Base-by-base conservation (phyloP, 2,329 filamentous ascomycete genomes). In the Fusarium sp. region DNA sequence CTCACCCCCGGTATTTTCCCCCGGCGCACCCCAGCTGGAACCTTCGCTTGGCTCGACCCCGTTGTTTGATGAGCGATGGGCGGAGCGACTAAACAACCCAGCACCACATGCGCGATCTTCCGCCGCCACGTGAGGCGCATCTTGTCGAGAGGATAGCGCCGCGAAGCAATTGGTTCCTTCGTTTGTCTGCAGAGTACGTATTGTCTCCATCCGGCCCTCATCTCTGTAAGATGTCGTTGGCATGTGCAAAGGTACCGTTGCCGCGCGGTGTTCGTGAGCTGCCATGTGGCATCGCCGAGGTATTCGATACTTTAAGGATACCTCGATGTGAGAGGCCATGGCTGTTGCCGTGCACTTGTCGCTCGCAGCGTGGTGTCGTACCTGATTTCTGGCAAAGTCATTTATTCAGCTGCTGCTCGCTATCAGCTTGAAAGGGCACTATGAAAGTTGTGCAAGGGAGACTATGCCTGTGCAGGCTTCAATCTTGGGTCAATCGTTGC, bases 81-180 rank as follows among this genome's bases (percentile, higher is more conserved):
- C 62, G 62, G 71, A 73, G 69, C 62, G 52, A 68, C 66, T 67
- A 77, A 74, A 74, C 62, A 77, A 66, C 75, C 74, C 70, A 70
- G 71, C 61, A 77, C 71, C 75, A 72, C 77, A 80, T 79, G 79
- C 77, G 79, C 79, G 79, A 80, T 80, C 79, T 80, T 81, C 79
- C 79, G 78, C 73, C 78, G 76, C 79, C 79, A 80, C 79, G 79
- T 81, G 79, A 81, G 76, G 69, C 66, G 45, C 69, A 69, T 73
- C 73, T 74, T 63, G 56, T 57, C 67, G 59, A 69, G 62, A 56
- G 66, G 64, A 73, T 58, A 50, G 62, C 61, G 64, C 62, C 66
- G 57, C 66, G 60, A 69, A 66, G 59, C 70, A 56, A 72, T 69
- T 76, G 74, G 73, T 64, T 60, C 72, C 64, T 66, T 64, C 66